Evolutionary conservation across 2,329 filamentous ascomycete genomes (phyloP).

Genomic region (Diatrype stigma): DNA sequence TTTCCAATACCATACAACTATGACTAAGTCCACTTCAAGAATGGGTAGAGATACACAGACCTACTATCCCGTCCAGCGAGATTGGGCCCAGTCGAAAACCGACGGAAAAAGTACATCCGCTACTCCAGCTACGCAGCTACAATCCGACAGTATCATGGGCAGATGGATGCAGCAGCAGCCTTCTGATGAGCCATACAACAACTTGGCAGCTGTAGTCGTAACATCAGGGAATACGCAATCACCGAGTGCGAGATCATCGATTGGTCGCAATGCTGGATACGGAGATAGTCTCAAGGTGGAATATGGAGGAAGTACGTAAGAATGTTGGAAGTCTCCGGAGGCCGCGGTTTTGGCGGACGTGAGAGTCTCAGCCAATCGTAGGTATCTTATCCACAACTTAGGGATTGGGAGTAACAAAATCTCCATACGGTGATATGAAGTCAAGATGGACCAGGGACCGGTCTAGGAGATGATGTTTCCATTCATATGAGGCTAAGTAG

Average conservation of each 20-base stretch:
- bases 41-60: too few relatives aligned
- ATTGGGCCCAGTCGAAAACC: background rate
- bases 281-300: background rate
- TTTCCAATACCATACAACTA: background rate
- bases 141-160: background rate
- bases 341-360: too few relatives aligned
- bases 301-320: background rate
- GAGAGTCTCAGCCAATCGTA: too few relatives aligned
- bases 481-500: too few relatives aligned
- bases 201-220: background rate
- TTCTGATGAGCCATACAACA: background rate
- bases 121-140: background rate
- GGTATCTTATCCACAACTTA: too few relatives aligned
- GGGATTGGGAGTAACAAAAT: too few relatives aligned
- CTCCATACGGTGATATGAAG: too few relatives aligned
- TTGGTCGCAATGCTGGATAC: background rate
- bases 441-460: too few relatives aligned
- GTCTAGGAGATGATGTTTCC: too few relatives aligned
- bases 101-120: background rate
- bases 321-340: too few relatives aligned
- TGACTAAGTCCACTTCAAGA: too few relatives aligned
- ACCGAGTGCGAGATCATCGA: background rate
- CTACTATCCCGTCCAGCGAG: background rate
- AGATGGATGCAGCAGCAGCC: background rate
- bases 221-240: background rate